Conservation (phyloP, 176 grass and related monocot genomes). For the Cenchrus americanus region DNA sequence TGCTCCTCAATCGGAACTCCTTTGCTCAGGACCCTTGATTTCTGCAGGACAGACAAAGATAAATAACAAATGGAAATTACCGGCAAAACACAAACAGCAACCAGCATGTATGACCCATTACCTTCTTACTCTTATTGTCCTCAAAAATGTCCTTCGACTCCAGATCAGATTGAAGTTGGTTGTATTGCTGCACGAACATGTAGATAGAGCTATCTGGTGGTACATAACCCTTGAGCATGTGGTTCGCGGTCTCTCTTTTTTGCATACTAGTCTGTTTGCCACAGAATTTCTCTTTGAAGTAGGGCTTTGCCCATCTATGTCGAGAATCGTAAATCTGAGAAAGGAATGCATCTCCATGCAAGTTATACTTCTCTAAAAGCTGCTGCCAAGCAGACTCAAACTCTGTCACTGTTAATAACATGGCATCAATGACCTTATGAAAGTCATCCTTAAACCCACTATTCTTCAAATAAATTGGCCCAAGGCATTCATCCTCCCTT, state of each 20-base stretch:
- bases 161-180: conserved; percentile 5
- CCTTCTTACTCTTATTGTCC: conserved; percentile 12
- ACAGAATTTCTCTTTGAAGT: not conserved
- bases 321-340: conserved; percentile 16
- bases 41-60: not conserved
- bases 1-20: conserved; percentile 23
- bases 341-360: not conserved
- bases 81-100: not conserved
- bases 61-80: not conserved
- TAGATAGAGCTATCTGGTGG: conserved; percentile 8
- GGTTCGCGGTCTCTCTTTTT: not conserved
- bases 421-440: not conserved
- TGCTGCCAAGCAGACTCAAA: conserved; percentile 16
- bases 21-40: conserved; percentile 14
- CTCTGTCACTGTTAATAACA: not conserved
- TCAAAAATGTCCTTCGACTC: not conserved
- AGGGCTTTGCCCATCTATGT: conserved; percentile 1
- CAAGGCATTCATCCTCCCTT: not conserved
- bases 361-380: conserved; percentile 13
- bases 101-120: not conserved
- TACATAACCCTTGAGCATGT: conserved; percentile 9
- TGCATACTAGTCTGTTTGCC: not conserved
- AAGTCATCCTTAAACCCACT: conserved; percentile 6
- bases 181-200: conserved; percentile 12
- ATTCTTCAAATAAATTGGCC: conserved; percentile 10